Base-by-base conservation (phyloP, 305 asterid genomes). In the Ilex paraguariensis region DNA sequence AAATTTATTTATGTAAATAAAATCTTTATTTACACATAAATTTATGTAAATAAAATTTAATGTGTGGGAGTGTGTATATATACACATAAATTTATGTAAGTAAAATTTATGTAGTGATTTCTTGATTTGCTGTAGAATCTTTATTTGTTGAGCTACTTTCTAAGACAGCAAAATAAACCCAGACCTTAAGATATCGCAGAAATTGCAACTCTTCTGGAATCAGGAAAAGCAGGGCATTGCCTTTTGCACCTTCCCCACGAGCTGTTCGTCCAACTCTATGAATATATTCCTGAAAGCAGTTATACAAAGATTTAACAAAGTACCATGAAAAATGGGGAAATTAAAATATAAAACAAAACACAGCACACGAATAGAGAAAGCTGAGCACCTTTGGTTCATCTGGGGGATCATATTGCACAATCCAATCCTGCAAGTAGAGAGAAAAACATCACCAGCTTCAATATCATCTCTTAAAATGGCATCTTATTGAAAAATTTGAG, bases 191-290 rank as follows among this genome's bases (percentile, higher is more conserved):
- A 73, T 90, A 88, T 33, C 55, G 39, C 48, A 93, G 95, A 78
- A 90, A 93, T 69, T 77, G 77, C 30, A 83, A 65, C 75, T 93
- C 99, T 72, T 93, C 97, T 0, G 97, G 97, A 70, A 84, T 90
- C 73, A 92, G 73, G 85, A 89, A 84, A 64, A 92, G 95, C 65
- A 89, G 70, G 14, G 98, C 97, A 71, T 78, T 83, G 59, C 98
- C 98, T 71, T 85, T 89, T 10, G 90, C 97, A 74, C 98, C 98
- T 71, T 86, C 99, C 12, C 97, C 97, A 65, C 97, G 95, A 12
- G 99, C 99, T 32, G 97, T 90, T 68, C 96, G 77, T 65, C 99
- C 98, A 44, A 92, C 98, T 76, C 98, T 71, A 60, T 92, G 98
- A 63, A 89, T 85, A 61, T 92, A 92, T 67, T 87, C 97, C 98